Evolutionary conservation across 2,329 filamentous ascomycete genomes (phyloP), one percentile per base, ranked within the genome.

Genomic region (Diaporthe aspalathi): DNA sequence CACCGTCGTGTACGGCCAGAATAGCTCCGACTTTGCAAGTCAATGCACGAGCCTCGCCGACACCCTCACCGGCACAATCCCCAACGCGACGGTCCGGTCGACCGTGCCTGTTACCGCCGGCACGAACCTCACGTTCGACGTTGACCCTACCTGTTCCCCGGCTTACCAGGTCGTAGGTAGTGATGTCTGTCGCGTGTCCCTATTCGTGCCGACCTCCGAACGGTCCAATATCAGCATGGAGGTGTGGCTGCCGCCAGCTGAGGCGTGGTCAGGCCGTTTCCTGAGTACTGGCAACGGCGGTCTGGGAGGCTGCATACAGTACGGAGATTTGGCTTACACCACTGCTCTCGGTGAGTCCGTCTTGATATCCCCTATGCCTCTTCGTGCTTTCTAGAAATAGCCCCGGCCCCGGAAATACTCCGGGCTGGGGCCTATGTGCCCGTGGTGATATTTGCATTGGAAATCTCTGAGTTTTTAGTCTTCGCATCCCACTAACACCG

Each of bases 251-350:
- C 85, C 85, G 0, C 35, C 65, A 3, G 32, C 32, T 8, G 78
- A 79, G 8, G 76, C 82, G 14, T 87, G 85, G 78, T 82, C 79
- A 1, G 84, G 81, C 0, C 81, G 83, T 3, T 86, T 85, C 56
- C 63, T 87, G 52, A 83, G 81, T 27, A 85, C 84, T 0, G 85
- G 85, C 0, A 87, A 87, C 65, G 84, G 84, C 0, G 85, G 85
- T 2, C 76, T 85, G 16, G 81, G 81, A 47, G 84, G 85, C 16
- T 87, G 86, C 73, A 81, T 83, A 35, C 81, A 83, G 74, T 83
- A 86, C 71, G 78, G 82, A 71, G 84, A 83, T 72, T 76, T 82
- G 38, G 83, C 79, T 1, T 86, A 86, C 54, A 81, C 82, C 1
- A 76, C 80, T 8, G 74, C 78, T 0, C 77, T 82, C 20, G 84